A percentile compares a stretch with the other conserved stretches of the same genome.
Conservation (phyloP, 2,329 filamentous ascomycete genomes). For the Mariannaea elegans region DNA sequence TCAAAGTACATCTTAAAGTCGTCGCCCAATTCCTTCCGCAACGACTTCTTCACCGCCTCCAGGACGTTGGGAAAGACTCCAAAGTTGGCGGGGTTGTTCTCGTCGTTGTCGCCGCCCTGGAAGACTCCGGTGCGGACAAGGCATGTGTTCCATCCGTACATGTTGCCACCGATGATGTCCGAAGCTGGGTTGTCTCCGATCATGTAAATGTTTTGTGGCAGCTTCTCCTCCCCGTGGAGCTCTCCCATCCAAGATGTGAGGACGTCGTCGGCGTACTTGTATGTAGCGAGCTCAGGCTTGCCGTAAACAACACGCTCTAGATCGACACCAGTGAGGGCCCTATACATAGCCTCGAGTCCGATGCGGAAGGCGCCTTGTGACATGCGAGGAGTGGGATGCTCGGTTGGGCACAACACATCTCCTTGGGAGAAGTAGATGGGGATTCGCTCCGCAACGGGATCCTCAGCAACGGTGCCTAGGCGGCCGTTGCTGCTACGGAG, state of each 20-base stretch:
- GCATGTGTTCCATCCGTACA: conserved; percentile 85
- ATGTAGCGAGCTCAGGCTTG: conserved; percentile 80
- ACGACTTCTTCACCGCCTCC: conserved; percentile 69
- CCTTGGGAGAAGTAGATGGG: conserved; percentile 84
- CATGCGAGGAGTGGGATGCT: conserved; percentile 80
- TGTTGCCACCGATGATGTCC: conserved; percentile 70
- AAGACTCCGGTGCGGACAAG: conserved; percentile 81
- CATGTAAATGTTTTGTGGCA: conserved; percentile 82
- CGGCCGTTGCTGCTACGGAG: conserved; percentile 79
- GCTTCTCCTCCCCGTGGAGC: conserved; percentile 75
- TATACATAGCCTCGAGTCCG: conserved; percentile 80
- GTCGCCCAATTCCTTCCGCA: conserved; percentile 74
- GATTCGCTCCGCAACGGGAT: conserved; percentile 61
- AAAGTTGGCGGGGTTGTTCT: conserved; percentile 80
- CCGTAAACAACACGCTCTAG: conserved; percentile 51
- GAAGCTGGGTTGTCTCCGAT: conserved; percentile 77
- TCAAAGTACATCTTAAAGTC: conserved; percentile 80
- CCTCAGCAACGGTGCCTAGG: conserved; percentile 69
- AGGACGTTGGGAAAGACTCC: conserved; percentile 79
- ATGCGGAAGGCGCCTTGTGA: conserved; percentile 89
- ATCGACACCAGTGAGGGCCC: conserved; percentile 64
- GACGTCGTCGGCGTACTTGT: conserved; percentile 70
- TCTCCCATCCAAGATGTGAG: conserved; percentile 78
- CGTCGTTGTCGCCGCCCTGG: conserved; percentile 79
- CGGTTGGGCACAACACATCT: conserved; percentile 85